Conservation (phyloP, 75 land plant genomes). For the Chamaecyparis obtusa region DNA sequence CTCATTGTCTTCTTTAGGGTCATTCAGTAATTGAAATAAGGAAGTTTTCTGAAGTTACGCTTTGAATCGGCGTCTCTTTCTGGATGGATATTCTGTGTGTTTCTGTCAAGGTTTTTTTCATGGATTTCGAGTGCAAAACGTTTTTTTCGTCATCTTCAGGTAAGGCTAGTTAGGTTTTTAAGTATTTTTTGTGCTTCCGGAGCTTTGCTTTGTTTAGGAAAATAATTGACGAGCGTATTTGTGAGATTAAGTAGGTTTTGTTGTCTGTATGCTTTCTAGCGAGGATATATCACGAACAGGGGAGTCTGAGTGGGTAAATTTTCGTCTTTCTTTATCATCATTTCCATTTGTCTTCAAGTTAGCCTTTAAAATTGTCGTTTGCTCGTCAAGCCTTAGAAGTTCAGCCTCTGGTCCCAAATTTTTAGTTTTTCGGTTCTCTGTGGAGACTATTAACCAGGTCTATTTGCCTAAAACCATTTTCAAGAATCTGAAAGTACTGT, state of each 20-base stretch:
- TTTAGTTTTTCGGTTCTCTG: too few species aligned
- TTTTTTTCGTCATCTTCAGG: slow-evolving; percentile 1
- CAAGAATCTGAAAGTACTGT: background rate
- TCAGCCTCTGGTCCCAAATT: background rate
- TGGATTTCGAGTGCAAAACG: background rate
- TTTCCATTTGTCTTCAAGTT: background rate
- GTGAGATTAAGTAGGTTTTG: background rate
- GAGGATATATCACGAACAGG: background rate
- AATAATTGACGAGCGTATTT: background rate
- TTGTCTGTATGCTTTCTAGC: background rate
- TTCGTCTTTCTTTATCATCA: background rate
- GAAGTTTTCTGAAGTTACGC: too few species aligned
- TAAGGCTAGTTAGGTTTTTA: background rate
- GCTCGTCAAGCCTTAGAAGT: background rate
- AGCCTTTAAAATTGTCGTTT: background rate
- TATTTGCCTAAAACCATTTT: too few species aligned
- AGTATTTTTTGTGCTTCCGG: background rate
- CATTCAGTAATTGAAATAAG: slow-evolving; percentile 1
- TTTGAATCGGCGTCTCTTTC: background rate
- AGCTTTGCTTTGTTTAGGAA: background rate
- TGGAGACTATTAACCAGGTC: too few species aligned
- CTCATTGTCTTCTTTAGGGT: slow-evolving; percentile 10
- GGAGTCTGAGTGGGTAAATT: background rate
- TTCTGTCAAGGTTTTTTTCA: background rate
- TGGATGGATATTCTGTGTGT: background rate